A percentile compares a stretch with the other conserved stretches of the same genome.
Conservation (phyloP, 2,329 filamentous ascomycete species). For the Sporothrix pseudoabietina region DNA sequence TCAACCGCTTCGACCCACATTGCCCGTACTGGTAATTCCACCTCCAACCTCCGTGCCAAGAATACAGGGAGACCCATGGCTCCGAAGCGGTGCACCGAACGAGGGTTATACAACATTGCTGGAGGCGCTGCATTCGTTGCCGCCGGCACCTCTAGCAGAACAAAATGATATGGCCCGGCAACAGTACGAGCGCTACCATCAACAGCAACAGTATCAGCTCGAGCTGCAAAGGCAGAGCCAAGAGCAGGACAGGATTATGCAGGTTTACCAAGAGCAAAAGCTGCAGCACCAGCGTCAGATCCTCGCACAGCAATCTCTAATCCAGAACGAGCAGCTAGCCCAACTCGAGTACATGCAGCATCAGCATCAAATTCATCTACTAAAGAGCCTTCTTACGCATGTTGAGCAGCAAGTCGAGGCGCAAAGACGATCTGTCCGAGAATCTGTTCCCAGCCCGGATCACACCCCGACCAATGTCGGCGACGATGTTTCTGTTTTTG, state of each 20-base stretch:
- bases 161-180: not conserved
- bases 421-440: not conserved
- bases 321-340: slow-evolving; percentile 3
- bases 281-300: slow-evolving; percentile 20
- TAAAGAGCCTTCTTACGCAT: not conserved
- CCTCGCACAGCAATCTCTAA: not conserved
- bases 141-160: not conserved
- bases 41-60: not conserved
- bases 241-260: slow-evolving; percentile 4
- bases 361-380: slow-evolving; percentile 1
- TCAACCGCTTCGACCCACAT: not conserved
- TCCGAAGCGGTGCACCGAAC: not conserved
- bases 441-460: not conserved
- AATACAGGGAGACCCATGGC: not conserved
- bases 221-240: slow-evolving; percentile 19
- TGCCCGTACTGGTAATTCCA: not conserved
- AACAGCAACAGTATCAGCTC: slow-evolving; percentile 20
- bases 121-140: not conserved
- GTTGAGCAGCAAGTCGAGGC: slow-evolving; percentile 1
- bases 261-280: not conserved
- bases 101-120: not conserved
- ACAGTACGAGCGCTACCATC: slow-evolving; percentile 8
- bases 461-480: not conserved
- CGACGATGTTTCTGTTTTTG: not conserved
- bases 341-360: slow-evolving; percentile 16